A percentile compares a stretch with the other conserved stretches of the same genome.
phyloP scores from a whole-genome alignment of 768 basidiomycete genomes.

The Lanmaoa rubissima region DNA sequence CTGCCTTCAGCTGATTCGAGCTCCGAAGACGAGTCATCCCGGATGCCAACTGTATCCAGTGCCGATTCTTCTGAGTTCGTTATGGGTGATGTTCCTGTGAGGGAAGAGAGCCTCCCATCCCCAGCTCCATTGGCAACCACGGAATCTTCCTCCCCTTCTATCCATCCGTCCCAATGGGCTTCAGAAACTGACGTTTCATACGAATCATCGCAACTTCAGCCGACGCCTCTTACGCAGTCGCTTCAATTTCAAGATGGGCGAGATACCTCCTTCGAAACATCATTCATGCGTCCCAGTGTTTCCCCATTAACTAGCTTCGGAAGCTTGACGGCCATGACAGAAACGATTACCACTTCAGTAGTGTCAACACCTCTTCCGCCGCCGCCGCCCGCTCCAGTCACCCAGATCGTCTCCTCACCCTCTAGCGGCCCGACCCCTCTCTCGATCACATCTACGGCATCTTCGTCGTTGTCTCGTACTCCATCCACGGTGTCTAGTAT shows the following conservation, averaged over 20 bases:
- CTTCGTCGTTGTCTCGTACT: conserved; percentile 37
- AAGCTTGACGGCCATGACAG: conserved; percentile 36
- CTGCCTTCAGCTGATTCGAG: conserved; percentile 35
- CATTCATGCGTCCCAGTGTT: conserved; percentile 63
- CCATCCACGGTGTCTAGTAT: conserved; percentile 38
- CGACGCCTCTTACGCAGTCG: conserved; percentile 62
- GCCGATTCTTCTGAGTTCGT: conserved; percentile 40
- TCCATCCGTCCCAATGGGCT: conserved; percentile 53
- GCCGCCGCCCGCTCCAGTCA: conserved; percentile 22
- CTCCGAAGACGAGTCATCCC: conserved; percentile 30
- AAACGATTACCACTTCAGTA: conserved; percentile 29
- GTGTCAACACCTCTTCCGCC: conserved; percentile 8
- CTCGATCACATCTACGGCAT: conserved; percentile 31
- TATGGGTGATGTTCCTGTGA: conserved; percentile 26
- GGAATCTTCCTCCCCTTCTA: conserved; percentile 38
- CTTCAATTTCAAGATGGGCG: conserved; percentile 52
- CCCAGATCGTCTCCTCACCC: conserved; percentile 27
- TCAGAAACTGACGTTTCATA: conserved; percentile 66
- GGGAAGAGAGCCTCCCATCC: conserved; percentile 32
- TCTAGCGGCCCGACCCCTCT: conserved; percentile 33
- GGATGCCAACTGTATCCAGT: conserved; percentile 40
- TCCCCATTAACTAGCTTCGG: conserved; percentile 33
- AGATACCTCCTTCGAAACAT: conserved; percentile 73
- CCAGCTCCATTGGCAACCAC: conserved; percentile 34
- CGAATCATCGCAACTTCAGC: conserved; percentile 71